Conservation (phyloP, 345 rosid species). For the Orychophragmus violaceus region DNA sequence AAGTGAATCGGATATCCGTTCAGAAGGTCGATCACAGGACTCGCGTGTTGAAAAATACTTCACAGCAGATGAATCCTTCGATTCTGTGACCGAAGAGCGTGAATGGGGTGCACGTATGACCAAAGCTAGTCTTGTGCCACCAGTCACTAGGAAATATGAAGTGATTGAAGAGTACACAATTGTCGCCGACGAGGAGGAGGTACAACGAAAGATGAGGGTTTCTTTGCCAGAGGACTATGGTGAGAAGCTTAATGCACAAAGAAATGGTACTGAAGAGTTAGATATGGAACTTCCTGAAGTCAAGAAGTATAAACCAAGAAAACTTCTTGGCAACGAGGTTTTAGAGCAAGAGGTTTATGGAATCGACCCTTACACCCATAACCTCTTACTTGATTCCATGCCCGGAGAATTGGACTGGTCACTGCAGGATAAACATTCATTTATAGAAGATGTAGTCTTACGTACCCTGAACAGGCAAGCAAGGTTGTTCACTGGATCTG, state of each 20-base stretch:
- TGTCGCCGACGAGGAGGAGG: slow-evolving; percentile 91
- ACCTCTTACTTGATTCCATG: slow-evolving; percentile 97
- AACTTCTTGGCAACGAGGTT: slow-evolving; percentile 83
- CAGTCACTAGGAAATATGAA: slow-evolving; percentile 96
- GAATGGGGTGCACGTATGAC: slow-evolving; percentile 99
- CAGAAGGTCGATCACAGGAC: slow-evolving; percentile 55
- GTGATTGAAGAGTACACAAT: slow-evolving; percentile 71
- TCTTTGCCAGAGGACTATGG: slow-evolving; percentile 92
- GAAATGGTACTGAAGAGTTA: slow-evolving; percentile 80
- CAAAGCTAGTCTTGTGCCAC: slow-evolving; percentile 94
- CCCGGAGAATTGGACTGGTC: slow-evolving; percentile 86
- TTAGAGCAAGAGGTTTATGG: slow-evolving; percentile 99
- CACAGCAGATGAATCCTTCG: slow-evolving; percentile 52
- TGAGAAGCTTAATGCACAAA: slow-evolving; percentile 89
- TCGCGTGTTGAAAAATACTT: slow-evolving; percentile 55
- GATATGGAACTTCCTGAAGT: slow-evolving; percentile 99
- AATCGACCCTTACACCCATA: slow-evolving; percentile 94
- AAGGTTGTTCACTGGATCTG: slow-evolving; percentile 77
- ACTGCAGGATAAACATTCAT: slow-evolving; percentile 66
- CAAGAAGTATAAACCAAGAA: slow-evolving; percentile 91
- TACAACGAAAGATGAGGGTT: slow-evolving; percentile 77
- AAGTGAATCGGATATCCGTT: slow-evolving; percentile 67
- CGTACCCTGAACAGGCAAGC: slow-evolving; percentile 75
- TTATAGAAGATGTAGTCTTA: slow-evolving; percentile 84
- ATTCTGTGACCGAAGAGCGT: slow-evolving; percentile 72